Conservation (phyloP, 2,329 filamentous ascomycete genomes). For the Teratosphaeria gauchensis region DNA sequence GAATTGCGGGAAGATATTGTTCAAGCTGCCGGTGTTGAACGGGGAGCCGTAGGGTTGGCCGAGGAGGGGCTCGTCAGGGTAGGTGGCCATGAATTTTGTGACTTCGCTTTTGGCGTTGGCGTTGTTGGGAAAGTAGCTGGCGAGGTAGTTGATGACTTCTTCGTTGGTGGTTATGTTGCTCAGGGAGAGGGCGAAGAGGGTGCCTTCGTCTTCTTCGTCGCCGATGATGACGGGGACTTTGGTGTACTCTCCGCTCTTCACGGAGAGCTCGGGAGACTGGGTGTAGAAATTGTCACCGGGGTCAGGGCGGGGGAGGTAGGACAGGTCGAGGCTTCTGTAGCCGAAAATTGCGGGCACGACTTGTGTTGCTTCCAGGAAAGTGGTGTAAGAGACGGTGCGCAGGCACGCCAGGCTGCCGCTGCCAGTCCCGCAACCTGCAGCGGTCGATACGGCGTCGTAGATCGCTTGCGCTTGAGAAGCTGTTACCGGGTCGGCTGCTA, state of each 20-base stretch:
- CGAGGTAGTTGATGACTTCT: conserved; percentile 53
- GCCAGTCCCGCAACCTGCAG: conserved; percentile 35
- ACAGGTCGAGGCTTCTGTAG: conserved; percentile 59
- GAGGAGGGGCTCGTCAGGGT: conserved; percentile 41
- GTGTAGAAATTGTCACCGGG: conserved; percentile 46
- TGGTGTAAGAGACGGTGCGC: conserved; percentile 35
- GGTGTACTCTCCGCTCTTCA: conserved; percentile 44
- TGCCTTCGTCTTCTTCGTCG: conserved; percentile 73
- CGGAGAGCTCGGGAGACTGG: conserved; percentile 52
- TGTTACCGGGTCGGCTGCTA: conserved; percentile 53
- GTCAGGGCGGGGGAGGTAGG: conserved; percentile 67
- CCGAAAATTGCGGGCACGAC: conserved; percentile 59
- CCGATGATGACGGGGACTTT: conserved; percentile 58
- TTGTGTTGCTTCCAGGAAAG: conserved; percentile 53
- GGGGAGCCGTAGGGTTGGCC: conserved; percentile 54
- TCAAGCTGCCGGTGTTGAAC: conserved; percentile 58
- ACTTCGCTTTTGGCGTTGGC: conserved; percentile 33
- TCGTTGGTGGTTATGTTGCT: conserved; percentile 54
- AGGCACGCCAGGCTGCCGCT: conserved; percentile 40
- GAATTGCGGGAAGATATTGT: conserved; percentile 66
- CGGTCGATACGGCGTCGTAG: conserved; percentile 34
- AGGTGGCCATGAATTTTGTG: conserved; percentile 49
- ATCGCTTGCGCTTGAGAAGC: conserved; percentile 55
- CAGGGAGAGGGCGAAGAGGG: conserved; percentile 62
- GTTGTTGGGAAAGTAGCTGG: conserved; percentile 45